These are phyloP conservation scores for Nadsonia fulvescens DNA, from an alignment of 805 yeast species.

Conservation along the genomic window DNA sequence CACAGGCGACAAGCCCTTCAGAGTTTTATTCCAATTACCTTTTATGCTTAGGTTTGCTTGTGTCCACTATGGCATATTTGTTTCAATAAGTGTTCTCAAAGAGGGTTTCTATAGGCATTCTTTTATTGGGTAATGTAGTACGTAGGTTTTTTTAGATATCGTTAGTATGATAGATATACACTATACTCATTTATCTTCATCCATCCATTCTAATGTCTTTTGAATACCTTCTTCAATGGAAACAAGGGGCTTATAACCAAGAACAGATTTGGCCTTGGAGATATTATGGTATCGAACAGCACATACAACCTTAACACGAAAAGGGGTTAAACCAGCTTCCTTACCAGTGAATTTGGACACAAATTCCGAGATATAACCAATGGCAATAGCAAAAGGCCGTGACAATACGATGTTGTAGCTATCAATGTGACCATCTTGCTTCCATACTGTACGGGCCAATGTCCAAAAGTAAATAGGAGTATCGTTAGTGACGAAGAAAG, in stretches of 20 bases:
- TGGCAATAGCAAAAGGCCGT: slow-evolving; percentile 49
- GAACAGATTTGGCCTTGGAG: slow-evolving; percentile 56
- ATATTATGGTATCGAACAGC: slow-evolving; percentile 90
- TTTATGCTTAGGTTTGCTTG: too few species aligned
- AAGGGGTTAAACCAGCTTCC: slow-evolving; percentile 90
- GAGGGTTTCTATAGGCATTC: too few species aligned
- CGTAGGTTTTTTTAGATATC: too few species aligned
- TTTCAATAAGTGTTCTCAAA: too few species aligned
- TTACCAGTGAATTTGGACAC: slow-evolving; percentile 54
- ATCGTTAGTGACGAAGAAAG: slow-evolving; percentile 83
- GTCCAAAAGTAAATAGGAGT: slow-evolving; percentile 95
- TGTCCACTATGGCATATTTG: too few species aligned
- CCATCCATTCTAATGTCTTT: slow-evolving; percentile 74
- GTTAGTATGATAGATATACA: too few species aligned
- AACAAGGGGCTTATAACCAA: slow-evolving; percentile 71
- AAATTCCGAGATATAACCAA: slow-evolving; percentile 68
- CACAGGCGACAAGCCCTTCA: too few species aligned
- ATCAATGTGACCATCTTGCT: slow-evolving; percentile 79
- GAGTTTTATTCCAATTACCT: too few species aligned
- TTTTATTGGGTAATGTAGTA: too few species aligned
- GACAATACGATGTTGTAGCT: slow-evolving; percentile 37
- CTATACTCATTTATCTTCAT: slow-evolving; percentile 41
- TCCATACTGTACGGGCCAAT: slow-evolving; percentile 91
- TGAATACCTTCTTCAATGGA: slow-evolving; percentile 64
- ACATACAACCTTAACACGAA: slow-evolving; percentile 81